Conservation (phyloP, 352 stramenopile species). For the Globisporangium recalcitrans region DNA sequence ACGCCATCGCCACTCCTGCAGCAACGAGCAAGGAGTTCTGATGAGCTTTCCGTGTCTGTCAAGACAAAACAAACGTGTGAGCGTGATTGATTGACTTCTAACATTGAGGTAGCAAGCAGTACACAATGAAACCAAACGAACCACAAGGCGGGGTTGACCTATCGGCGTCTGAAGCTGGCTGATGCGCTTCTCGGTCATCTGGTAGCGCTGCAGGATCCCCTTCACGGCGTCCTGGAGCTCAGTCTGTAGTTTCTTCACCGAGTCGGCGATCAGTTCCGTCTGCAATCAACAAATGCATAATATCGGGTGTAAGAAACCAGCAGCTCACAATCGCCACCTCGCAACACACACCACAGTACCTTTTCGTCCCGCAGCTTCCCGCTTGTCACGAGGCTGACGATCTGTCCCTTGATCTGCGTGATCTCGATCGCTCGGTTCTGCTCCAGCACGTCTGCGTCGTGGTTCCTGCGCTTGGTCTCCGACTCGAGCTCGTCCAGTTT, state of each 20-base stretch:
- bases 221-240: slow-evolving; percentile 58
- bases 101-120: neutral
- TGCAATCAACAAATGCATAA: slow-evolving; percentile 4
- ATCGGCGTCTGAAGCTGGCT: slow-evolving; percentile 51
- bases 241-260: slow-evolving; percentile 54
- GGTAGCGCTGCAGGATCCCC: slow-evolving; percentile 46
- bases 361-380: slow-evolving; percentile 68
- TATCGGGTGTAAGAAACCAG: too few species aligned
- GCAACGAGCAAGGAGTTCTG: slow-evolving; percentile 22
- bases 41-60: slow-evolving; percentile 27
- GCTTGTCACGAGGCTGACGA: slow-evolving; percentile 60
- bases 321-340: too few species aligned
- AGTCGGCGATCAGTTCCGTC: slow-evolving; percentile 46
- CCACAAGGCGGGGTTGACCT: slow-evolving; percentile 32
- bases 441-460: slow-evolving; percentile 78
- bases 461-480: slow-evolving; percentile 57
- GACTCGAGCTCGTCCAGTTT: slow-evolving; percentile 69
- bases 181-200: slow-evolving; percentile 55
- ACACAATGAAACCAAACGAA: slow-evolving; percentile 23
- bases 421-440: slow-evolving; percentile 67
- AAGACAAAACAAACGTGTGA: neutral
- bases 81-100: neutral
- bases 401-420: slow-evolving; percentile 68
- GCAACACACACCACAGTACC: slow-evolving; percentile 9
- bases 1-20: neutral